These are phyloP conservation scores for Dothideomycetes sp. DNA, from an alignment of 2,329 filamentous ascomycete genomes.

Conservation along the genomic window DNA sequence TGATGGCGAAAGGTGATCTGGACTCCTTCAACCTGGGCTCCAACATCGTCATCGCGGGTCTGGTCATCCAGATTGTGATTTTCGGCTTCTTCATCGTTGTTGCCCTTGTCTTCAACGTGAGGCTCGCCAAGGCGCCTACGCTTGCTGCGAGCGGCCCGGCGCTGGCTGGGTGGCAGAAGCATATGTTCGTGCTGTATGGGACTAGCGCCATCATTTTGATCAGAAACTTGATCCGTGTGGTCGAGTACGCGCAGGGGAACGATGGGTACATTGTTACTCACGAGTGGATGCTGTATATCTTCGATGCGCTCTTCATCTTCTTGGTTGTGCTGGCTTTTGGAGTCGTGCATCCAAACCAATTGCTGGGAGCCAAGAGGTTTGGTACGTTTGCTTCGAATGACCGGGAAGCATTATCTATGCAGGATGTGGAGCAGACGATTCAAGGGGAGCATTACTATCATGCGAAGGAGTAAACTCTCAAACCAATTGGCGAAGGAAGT, in stretches of 20 bases:
- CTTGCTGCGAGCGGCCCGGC: slow-evolving; percentile 13
- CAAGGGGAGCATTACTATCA: too few species aligned
- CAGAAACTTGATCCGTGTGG: slow-evolving; percentile 36
- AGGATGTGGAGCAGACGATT: too few species aligned
- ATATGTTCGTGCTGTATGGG: slow-evolving; percentile 32
- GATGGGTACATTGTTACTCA: slow-evolving; percentile 32
- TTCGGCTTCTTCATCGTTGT: slow-evolving; percentile 38
- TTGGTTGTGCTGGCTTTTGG: slow-evolving; percentile 14
- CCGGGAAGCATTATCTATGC: too few species aligned
- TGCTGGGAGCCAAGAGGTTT: slow-evolving; percentile 2
- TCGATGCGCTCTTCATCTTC: slow-evolving; percentile 28
- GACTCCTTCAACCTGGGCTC: slow-evolving; percentile 25
- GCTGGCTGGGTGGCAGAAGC: slow-evolving; percentile 23
- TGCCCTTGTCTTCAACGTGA: slow-evolving; percentile 18
- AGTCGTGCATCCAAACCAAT: slow-evolving; percentile 7
- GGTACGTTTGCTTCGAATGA: too few species aligned
- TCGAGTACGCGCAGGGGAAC: slow-evolving; percentile 37
- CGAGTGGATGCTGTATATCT: slow-evolving; percentile 30
- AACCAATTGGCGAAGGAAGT: too few species aligned
- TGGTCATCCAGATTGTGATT: slow-evolving; percentile 39
- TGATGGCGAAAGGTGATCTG: slow-evolving; percentile 21
- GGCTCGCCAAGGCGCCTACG: slow-evolving; percentile 15
- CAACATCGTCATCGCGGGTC: slow-evolving; percentile 35
- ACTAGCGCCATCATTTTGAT: slow-evolving; percentile 36
- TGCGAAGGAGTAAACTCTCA: too few species aligned